Evolutionary conservation across 202 grass and related monocot species (phyloP).

Genomic region (Panicum virgatum): DNA sequence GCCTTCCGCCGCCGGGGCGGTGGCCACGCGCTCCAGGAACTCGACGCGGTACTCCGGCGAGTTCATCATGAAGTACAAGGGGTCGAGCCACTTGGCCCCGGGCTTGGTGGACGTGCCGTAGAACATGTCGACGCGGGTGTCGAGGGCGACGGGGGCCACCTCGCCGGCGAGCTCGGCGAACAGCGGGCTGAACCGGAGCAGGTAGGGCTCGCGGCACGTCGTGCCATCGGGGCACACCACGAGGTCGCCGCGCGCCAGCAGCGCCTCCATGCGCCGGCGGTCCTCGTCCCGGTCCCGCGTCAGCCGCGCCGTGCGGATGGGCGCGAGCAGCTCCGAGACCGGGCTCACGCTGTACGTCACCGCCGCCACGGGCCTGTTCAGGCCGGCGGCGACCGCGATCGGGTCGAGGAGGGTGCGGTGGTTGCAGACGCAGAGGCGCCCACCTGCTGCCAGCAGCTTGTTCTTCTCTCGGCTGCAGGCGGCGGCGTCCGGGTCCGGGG

Average conservation of each 20-base stretch:
- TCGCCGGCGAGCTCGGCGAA: conserved; percentile 57
- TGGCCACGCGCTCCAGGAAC: conserved; percentile 49
- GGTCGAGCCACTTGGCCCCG: conserved; percentile 61
- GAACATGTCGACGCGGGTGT: conserved; percentile 55
- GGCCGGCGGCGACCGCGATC: conserved; percentile 44
- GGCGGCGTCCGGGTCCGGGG: background rate
- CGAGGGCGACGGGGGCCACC: conserved; percentile 65
- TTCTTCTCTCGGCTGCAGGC: no score
- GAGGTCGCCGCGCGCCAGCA: conserved; percentile 52
- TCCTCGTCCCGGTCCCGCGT: conserved; percentile 52
- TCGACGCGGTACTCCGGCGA: conserved; percentile 61
- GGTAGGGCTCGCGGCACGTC: conserved; percentile 57
- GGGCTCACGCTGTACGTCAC: conserved; percentile 72
- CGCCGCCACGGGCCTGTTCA: conserved; percentile 51
- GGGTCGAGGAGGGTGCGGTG: conserved; percentile 80
- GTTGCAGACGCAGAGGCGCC: conserved; percentile 68
- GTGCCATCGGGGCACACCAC: conserved; percentile 74
- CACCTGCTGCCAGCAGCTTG: background rate
- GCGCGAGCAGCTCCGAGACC: conserved; percentile 63
- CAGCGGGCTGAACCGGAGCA: conserved; percentile 74
- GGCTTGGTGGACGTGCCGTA: conserved; percentile 62
- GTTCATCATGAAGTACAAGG: conserved; percentile 75
- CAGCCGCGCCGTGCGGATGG: conserved; percentile 59
- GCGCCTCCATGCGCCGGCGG: conserved; percentile 48
- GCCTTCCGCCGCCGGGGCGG: conserved; percentile 21